phyloP scores from a whole-genome alignment of 495 filamentous ascomycete genomes.

The Rhizodiscina lignyota region DNA sequence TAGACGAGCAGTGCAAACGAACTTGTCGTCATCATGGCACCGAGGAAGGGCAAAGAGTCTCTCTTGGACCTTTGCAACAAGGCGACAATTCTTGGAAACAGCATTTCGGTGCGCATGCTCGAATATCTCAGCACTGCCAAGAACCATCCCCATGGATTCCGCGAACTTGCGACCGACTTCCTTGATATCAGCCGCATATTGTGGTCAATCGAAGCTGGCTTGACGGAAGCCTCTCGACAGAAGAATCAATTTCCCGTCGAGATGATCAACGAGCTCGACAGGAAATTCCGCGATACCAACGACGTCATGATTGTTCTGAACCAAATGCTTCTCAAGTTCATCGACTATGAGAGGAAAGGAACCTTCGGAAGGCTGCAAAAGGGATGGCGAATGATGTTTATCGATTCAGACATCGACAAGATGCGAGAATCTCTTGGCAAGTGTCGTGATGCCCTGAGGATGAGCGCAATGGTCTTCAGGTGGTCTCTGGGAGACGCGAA shows the following conservation, averaged over 20 bases:
- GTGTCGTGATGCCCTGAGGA: constrained; percentile 23
- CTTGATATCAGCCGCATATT: constrained; percentile 33
- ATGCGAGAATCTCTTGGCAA: constrained; percentile 20
- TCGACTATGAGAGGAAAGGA: constrained; percentile 30
- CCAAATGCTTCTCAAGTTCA: constrained; percentile 29
- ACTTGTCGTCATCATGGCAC: constrained; percentile 14
- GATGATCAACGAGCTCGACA: constrained; percentile 31
- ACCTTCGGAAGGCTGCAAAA: constrained; percentile 31
- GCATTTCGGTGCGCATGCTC: constrained; percentile 36
- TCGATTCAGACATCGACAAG: constrained; percentile 27
- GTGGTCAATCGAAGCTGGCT: constrained; percentile 33
- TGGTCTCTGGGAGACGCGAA: constrained; percentile 27
- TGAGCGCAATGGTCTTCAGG: constrained; percentile 28
- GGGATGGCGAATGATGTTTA: constrained; percentile 32
- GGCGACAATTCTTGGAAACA: constrained; percentile 28
- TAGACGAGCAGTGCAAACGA: too few relatives aligned
- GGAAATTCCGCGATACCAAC: constrained; percentile 28
- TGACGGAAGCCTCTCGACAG: constrained; percentile 26
- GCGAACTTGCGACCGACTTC: constrained; percentile 32
- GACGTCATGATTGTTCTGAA: constrained; percentile 32
- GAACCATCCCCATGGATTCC: constrained; percentile 26
- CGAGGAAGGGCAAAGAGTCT: constrained; percentile 11
- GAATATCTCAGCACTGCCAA: constrained; percentile 35
- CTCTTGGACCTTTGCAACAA: constrained; percentile 16
- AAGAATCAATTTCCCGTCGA: constrained; percentile 23